Percentiles rank a stretch among this genome's conserved stretches.
Evolutionary conservation across 2,329 filamentous ascomycete genomes (phyloP).

Genomic region (Rugonectria rugulosa): DNA sequence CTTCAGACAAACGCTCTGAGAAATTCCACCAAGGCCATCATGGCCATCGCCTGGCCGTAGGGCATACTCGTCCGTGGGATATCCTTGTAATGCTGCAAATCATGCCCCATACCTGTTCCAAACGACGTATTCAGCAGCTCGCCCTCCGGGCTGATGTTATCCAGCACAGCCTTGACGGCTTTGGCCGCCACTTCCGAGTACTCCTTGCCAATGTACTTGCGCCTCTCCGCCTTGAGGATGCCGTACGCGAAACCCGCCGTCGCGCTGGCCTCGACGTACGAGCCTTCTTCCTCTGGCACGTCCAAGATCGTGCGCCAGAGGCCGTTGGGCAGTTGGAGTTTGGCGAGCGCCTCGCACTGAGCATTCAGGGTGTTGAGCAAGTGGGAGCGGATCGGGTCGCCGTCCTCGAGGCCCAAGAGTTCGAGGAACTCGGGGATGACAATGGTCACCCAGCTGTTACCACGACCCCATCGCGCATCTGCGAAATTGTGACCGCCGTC

Average conservation of each 20-base stretch:
- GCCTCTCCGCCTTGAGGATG: conserved; percentile 75
- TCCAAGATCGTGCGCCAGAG: conserved; percentile 81
- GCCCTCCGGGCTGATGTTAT: conserved; percentile 70
- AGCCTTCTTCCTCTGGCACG: conserved; percentile 69
- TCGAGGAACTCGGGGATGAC: conserved; percentile 85
- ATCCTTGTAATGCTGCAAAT: conserved; percentile 78
- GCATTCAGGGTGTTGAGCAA: conserved; percentile 70
- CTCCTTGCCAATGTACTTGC: conserved; percentile 70
- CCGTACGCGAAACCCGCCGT: conserved; percentile 84
- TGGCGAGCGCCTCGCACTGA: conserved; percentile 71
- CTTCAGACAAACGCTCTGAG: conserved; percentile 57
- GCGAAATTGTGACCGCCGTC: conserved; percentile 71
- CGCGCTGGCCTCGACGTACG: conserved; percentile 78
- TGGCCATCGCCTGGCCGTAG: conserved; percentile 85
- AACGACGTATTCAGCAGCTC: conserved; percentile 80
- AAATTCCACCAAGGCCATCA: conserved; percentile 81
- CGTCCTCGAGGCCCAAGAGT: conserved; percentile 67
- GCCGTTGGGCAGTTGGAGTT: conserved; percentile 67
- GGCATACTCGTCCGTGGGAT: conserved; percentile 83
- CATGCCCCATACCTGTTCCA: conserved; percentile 78
- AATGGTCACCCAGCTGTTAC: conserved; percentile 81
- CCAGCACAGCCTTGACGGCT: conserved; percentile 72
- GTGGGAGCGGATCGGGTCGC: conserved; percentile 68
- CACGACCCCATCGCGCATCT: conserved; percentile 63
- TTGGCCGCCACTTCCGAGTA: conserved; percentile 69